Evolutionary conservation across 176 grass and related monocot genomes (phyloP), one percentile per base, ranked within the genome.

Genomic region (Luzula sylvatica): DNA sequence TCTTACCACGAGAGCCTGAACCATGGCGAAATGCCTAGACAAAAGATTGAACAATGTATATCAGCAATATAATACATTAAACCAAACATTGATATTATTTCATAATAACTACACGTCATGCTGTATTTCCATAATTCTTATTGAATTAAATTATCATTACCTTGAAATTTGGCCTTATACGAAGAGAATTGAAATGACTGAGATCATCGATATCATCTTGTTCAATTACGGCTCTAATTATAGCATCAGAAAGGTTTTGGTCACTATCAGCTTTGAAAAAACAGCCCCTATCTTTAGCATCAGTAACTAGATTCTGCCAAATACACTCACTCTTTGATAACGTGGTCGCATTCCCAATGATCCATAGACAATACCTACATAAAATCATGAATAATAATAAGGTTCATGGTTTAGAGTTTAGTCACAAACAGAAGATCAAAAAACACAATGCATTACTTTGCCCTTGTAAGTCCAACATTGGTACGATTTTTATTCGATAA

Each of bases 391-490:
- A 5, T n/a, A n/a, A n/a, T n/a, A n/a, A n/a, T n/a, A n/a, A n/a
- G n/a, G n/a, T n/a, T n/a, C n/a, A n/a, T n/a, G n/a, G n/a, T n/a
- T n/a, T n/a, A n/a, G n/a, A n/a, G n/a, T n/a, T n/a, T n/a, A n/a
- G n/a, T n/a, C n/a, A 14, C 3, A 46, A 11, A 1, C 1, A 2
- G 18, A 3, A 22, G 14, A n/a, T 63, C 42, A 26, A 83, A n/a
- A n/a, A n/a, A n/a, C n/a, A n/a, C n/a, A n/a, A n/a, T n/a, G n/a
- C n/a, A n/a, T n/a, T n/a, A n/a, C 85, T 73, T 83, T 15, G 85
- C 85, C 35, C 79, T 63, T 1, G 85, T 88, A 20, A 84, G 54
- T 11, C 75, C 81, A n/a, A 84, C 81, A 15, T 84, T 84, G 13
- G 81, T 79, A 25, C 85, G 79, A 51, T 79, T 70, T 5, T 2